phyloP scores from a whole-genome alignment of 2,329 filamentous ascomycete species.

The Trichoderma pleuroti region DNA sequence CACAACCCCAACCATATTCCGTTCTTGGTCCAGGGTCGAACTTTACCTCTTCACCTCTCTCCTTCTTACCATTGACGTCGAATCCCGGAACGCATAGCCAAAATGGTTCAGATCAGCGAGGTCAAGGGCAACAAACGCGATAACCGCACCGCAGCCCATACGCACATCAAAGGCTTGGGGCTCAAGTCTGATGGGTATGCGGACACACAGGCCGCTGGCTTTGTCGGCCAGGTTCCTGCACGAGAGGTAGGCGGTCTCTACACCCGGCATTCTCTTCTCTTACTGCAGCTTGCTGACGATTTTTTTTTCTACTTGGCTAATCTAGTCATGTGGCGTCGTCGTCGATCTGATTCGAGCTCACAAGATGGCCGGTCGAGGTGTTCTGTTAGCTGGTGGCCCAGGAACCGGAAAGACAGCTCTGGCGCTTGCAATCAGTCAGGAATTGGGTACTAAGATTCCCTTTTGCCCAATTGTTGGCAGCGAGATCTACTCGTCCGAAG shows the following conservation, averaged over 20 bases:
- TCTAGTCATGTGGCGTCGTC: constrained; percentile 87
- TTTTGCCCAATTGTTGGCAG: constrained; percentile 98
- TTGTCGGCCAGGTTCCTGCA: constrained; percentile 82
- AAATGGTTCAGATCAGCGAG: constrained; percentile 88
- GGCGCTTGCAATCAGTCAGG: constrained; percentile 91
- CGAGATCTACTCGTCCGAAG: constrained; percentile 95
- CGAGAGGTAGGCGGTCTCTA: constrained; percentile 64
- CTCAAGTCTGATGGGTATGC: constrained; percentile 81
- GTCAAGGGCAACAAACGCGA: constrained; percentile 93
- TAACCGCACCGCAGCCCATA: constrained; percentile 93
- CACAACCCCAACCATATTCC: neutral
- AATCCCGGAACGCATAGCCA: constrained; percentile 30
- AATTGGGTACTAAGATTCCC: constrained; percentile 95
- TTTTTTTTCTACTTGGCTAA: neutral
- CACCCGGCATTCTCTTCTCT: neutral
- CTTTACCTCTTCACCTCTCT: neutral
- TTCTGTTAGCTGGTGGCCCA: constrained; percentile 88
- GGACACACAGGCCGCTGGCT: constrained; percentile 75
- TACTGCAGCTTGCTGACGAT: neutral
- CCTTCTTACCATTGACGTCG: neutral
- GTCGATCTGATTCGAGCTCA: constrained; percentile 94
- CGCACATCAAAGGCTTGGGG: constrained; percentile 94
- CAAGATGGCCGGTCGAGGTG: constrained; percentile 95
- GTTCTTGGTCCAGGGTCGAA: neutral
- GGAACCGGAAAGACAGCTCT: constrained; percentile 97